Conservation (phyloP, 495 filamentous ascomycete genomes). For the Lichina pygmaea region DNA sequence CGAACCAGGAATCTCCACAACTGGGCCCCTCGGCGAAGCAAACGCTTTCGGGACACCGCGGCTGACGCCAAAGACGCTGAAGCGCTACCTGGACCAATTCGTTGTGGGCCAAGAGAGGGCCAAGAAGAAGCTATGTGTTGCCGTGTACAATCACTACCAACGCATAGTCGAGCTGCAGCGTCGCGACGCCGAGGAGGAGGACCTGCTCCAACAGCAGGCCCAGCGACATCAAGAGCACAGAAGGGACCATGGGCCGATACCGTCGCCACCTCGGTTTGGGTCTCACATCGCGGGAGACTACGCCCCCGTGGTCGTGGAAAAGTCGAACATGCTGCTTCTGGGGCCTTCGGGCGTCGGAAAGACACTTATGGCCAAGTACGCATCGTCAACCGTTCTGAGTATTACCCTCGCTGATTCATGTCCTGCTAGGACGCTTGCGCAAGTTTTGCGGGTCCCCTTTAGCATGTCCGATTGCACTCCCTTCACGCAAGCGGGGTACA, state of each 20-base stretch:
- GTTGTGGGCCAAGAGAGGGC: constrained; percentile 89
- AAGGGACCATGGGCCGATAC: constrained; percentile 7
- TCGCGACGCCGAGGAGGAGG: constrained; percentile 48
- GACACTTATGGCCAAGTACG: constrained; percentile 65
- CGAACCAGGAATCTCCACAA: constrained; percentile 37
- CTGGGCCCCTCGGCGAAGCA: constrained; percentile 27
- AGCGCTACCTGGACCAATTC: constrained; percentile 80
- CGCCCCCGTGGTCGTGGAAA: constrained; percentile 58
- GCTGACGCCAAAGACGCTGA: constrained; percentile 62
- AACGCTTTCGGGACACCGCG: constrained; percentile 36
- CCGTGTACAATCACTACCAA: constrained; percentile 96
- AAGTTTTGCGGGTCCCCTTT: constrained; percentile 74
- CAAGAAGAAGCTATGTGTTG: constrained; percentile 82
- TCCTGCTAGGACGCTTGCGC: constrained; percentile 26
- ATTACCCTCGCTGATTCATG: constrained; percentile 20
- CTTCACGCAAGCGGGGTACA: constrained; percentile 91
- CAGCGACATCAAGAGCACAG: constrained; percentile 14
- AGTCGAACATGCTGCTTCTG: constrained; percentile 81
- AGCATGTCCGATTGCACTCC: constrained; percentile 94
- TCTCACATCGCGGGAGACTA: constrained; percentile 18
- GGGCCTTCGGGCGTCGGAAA: constrained; percentile 93
- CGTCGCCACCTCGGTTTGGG: constrained; percentile 8
- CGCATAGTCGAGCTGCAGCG: constrained; percentile 49
- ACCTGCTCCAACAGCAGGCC: constrained; percentile 22
- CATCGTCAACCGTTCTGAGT: constrained; percentile 2